Percentiles rank a stretch among this genome's conserved stretches.
Conservation (phyloP, 2,329 filamentous ascomycete species). For the Cercospora janseana region DNA sequence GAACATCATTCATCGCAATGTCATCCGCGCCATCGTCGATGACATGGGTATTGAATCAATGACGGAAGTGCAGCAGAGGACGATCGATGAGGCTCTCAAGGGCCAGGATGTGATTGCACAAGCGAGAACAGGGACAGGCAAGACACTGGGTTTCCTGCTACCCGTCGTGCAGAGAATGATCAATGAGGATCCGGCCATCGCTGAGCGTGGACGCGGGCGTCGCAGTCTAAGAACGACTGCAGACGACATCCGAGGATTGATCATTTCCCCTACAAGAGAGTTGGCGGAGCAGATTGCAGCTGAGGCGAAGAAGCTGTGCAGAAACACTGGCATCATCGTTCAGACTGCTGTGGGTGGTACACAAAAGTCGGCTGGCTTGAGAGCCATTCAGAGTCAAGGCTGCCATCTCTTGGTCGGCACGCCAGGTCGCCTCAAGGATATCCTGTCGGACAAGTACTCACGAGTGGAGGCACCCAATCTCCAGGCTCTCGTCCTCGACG, state of each 20-base stretch:
- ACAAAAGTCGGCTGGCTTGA: slow-evolving; percentile 67
- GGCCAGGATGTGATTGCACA: slow-evolving; percentile 85
- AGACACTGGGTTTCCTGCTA: slow-evolving; percentile 89
- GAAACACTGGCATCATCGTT: slow-evolving; percentile 65
- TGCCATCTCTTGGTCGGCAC: slow-evolving; percentile 91
- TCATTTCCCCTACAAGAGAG: slow-evolving; percentile 63
- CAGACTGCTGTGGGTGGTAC: slow-evolving; percentile 90
- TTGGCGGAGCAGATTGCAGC: slow-evolving; percentile 63
- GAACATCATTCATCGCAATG: slow-evolving; percentile 58
- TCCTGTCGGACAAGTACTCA: slow-evolving; percentile 64
- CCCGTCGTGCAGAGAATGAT: slow-evolving; percentile 81
- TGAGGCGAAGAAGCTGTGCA: slow-evolving; percentile 69
- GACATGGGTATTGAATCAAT: slow-evolving; percentile 77
- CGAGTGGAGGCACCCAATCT: slow-evolving; percentile 64
- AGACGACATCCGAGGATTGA: slow-evolving; percentile 57
- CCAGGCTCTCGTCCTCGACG: slow-evolving; percentile 61
- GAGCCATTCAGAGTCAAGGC: slow-evolving; percentile 66
- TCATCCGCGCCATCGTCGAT: slow-evolving; percentile 67
- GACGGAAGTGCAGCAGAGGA: slow-evolving; percentile 87
- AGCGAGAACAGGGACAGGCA: slow-evolving; percentile 94
- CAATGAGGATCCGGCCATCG: slow-evolving; percentile 60
- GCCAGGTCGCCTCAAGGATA: slow-evolving; percentile 80
- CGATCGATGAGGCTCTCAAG: slow-evolving; percentile 74
- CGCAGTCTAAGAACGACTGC: slow-evolving; percentile 51
- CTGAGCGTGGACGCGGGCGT: slow-evolving; percentile 46